A percentile compares a stretch with the other conserved stretches of the same genome.
These are phyloP conservation scores for Setaria italica DNA, from an alignment of 202 grass and related monocot species.

Conservation along the genomic window DNA sequence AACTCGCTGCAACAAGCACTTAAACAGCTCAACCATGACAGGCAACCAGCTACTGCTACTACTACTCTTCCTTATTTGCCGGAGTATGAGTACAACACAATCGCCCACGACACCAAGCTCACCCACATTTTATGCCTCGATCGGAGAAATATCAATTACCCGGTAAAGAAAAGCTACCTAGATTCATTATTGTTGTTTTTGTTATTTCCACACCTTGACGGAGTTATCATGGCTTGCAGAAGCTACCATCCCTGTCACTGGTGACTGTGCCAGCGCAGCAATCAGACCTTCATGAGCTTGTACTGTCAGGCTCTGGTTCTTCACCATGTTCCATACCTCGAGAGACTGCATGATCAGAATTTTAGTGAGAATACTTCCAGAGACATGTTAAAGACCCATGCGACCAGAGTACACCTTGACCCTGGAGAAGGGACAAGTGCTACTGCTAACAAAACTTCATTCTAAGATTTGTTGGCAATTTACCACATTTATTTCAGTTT, in stretches of 20 bases:
- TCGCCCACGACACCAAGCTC: slow-evolving; percentile 7
- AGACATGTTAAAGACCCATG: not conserved
- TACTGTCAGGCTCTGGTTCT: slow-evolving; percentile 85
- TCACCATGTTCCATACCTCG: slow-evolving; percentile 91
- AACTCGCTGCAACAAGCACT: slow-evolving; percentile 34
- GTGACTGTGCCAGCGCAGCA: slow-evolving; percentile 76
- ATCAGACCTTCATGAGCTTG: slow-evolving; percentile 90
- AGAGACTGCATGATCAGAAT: slow-evolving; percentile 68
- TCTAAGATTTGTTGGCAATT: not conserved
- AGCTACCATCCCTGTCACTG: slow-evolving; percentile 81
- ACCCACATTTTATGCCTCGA: slow-evolving; percentile 45
- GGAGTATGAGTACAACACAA: slow-evolving; percentile 15
- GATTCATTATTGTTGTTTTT: slow-evolving; percentile 10
- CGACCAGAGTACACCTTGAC: not conserved
- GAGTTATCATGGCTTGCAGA: slow-evolving; percentile 95
- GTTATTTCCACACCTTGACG: slow-evolving; percentile 98
- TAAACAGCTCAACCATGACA: slow-evolving; percentile 32
- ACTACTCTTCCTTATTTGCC: slow-evolving; percentile 50
- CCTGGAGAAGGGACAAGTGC: not conserved
- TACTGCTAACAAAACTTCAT: not conserved
- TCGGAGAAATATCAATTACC: slow-evolving; percentile 44
- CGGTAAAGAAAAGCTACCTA: slow-evolving; percentile 30
- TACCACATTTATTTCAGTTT: not conserved
- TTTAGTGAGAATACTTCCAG: slow-evolving; percentile 20
- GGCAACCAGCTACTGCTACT: slow-evolving; percentile 16